Evolutionary conservation across 352 stramenopile species (phyloP), one percentile per base, ranked within the genome.

Genomic region (Phytopythium chamaehyphon): DNA sequence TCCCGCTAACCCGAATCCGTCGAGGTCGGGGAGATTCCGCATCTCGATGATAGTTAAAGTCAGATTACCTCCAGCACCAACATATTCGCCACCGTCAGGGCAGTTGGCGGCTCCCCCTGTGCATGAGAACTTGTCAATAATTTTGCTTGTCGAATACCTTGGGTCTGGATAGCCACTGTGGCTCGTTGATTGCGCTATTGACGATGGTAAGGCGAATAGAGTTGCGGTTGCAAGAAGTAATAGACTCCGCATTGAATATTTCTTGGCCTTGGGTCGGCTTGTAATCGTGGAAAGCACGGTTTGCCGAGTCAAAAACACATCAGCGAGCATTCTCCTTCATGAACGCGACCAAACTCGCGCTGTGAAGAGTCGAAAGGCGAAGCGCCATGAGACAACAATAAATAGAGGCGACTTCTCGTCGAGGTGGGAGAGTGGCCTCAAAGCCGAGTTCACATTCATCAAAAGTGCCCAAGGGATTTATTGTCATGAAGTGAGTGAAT

Each of bases 21-120:
- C 89, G n/a, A 90, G 54, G 44, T 96, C 53, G 1, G 83, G 88
- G 15, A 97, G 61, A 37, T 96, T 90, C 3, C 71, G 75, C 70
- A 93, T 94, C 59, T 85, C 74, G 14, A 95, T 55, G 46, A 96
- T 73, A 9, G 79, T 92, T 11, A 96, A 36, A 16, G 87, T 95
- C 16, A 97, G 71, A 40, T 95, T 95, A 0, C 89, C 89, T n/a
- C 89, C 89, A 0, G 83, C 85, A 14, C 74, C 76, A 5, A 58
- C 57, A 35, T 91, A 93, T 47, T 89, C 62, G 14, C 83, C 84
- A 48, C 61, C 69, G 44, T 86, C 71, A 21, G 83, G 86, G 47
- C 86, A 94, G 37, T 88, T 87, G 33, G 58, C 66, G 6, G 62
- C 35, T 0, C 82, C 83, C 16, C 81, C 82, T 6, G 74, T 76